A percentile compares a stretch with the other conserved stretches of the same genome.
phyloP scores from a whole-genome alignment of 805 yeast species.

The Blastobotrys robertii region DNA sequence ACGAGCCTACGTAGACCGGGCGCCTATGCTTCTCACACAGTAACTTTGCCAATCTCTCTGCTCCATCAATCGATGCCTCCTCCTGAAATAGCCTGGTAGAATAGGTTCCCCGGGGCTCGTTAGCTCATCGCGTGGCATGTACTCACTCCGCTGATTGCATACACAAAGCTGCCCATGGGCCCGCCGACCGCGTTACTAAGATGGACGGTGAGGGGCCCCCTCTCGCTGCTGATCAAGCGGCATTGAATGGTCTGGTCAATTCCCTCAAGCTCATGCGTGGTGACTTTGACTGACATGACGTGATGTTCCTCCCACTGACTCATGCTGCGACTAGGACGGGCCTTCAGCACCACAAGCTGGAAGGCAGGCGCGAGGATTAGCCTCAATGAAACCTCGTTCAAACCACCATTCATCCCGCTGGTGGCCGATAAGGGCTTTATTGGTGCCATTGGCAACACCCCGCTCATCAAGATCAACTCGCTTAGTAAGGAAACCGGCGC shows the following conservation, averaged over 20 bases:
- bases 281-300: not conserved
- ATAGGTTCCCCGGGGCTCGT: not conserved
- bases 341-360: constrained; percentile 1
- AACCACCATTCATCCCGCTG: constrained; percentile 49
- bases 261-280: not conserved
- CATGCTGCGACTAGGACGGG: not conserved
- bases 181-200: too few relatives aligned
- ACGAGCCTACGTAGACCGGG: constrained; percentile 12
- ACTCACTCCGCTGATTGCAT: constrained; percentile 4
- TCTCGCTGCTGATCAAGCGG: too few relatives aligned
- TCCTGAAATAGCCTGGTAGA: constrained; percentile 7
- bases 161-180: constrained; percentile 12
- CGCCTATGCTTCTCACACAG: constrained; percentile 9
- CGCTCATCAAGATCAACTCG: constrained; percentile 53
- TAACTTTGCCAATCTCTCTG: constrained; percentile 12
- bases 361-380: too few relatives aligned
- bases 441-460: constrained; percentile 91
- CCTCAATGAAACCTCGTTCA: constrained; percentile 3
- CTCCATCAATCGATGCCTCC: constrained; percentile 10
- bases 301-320: not conserved
- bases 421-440: constrained; percentile 59
- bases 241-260: not conserved
- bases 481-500: constrained; percentile 53
- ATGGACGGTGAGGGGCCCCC: too few relatives aligned
- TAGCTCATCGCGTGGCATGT: not conserved